These are phyloP conservation scores for Globisporangium uncinulatum DNA, from an alignment of 352 stramenopile species.

Conservation along the genomic window DNA sequence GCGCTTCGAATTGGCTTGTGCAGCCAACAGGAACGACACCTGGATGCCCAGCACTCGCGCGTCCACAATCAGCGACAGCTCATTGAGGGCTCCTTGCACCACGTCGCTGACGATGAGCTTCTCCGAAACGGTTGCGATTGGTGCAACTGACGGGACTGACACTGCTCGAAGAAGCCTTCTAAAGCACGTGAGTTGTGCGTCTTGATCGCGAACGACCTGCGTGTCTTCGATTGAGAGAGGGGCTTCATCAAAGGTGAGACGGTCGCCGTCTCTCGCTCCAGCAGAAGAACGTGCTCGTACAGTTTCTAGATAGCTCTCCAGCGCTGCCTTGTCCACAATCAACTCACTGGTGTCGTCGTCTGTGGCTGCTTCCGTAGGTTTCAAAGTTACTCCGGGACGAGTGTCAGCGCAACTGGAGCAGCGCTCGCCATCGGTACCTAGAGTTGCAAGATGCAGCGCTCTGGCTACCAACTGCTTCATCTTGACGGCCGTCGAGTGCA, in stretches of 20 bases:
- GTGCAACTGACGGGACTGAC: background rate
- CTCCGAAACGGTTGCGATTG: background rate
- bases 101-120: conserved; percentile 3
- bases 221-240: background rate
- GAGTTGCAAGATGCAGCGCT: background rate
- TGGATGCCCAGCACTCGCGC: conserved; percentile 19
- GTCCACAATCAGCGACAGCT: conserved; percentile 16
- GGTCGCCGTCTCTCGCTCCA: too few relatives aligned
- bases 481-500: background rate
- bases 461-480: background rate
- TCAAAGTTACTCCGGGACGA: background rate
- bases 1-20: conserved; percentile 17
- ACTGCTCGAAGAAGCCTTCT: conserved; percentile 2
- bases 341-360: background rate
- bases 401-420: background rate
- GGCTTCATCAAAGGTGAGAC: background rate
- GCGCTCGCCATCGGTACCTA: background rate
- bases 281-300: background rate
- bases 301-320: conserved; percentile 7
- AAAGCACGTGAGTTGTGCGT: background rate
- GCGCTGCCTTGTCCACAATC: conserved; percentile 1
- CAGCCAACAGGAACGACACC: conserved; percentile 23
- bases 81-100: conserved; percentile 16
- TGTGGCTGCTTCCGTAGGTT: background rate
- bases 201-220: background rate